Base-by-base conservation (phyloP, 371 early-diverging fungal species). In the Smittium mucronatum region DNA sequence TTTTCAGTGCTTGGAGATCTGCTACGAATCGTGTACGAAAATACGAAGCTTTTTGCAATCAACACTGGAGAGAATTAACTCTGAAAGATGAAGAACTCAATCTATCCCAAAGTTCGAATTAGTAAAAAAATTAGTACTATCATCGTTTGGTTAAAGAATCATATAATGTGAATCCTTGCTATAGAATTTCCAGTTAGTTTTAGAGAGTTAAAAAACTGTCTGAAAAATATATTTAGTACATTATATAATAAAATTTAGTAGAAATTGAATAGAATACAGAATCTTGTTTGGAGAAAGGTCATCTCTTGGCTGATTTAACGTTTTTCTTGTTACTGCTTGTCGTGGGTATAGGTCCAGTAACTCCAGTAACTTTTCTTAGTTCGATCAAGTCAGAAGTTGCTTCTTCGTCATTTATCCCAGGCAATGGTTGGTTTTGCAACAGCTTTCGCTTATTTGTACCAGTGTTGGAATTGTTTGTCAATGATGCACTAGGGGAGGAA, bases 311-410 rank as follows among this genome's bases (percentile, higher is more conserved):
- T 57, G 64, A 68, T 73, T 78, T 78, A 68, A 34, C 59, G 47
- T 70, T 61, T 67, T 72, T 72, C 35, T 74, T 74, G 60, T 58
- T 34, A 25, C 34, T 66, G 35, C 25, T 68, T 66, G 61, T 34
- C 2, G 35, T 25, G 2, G 64, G 11, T 61, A 78, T 67, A 31
- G 79, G 79, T 8, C 79, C 79, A 17, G 76, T 75, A 60, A 78
- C 79, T 34, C 79, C 79, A 15, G 79, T 78, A 1, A 35, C 71
- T 26, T 70, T 74, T 36, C 79, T 77, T n/a, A 78, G 63, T 16
- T 73, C 74, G 57, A 70, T 31, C 72, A 78, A 68, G 71, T 78
- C 79, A n/a, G 66, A 69, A 59, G 79, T 59, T 29, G 79, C 75
- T 17, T 78, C 79, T 21, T 79, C 79, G 36, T 78, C 79, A 21